Evolutionary conservation across 345 rosid species (phyloP), one percentile per base, ranked within the genome.

Genomic region (Boechera retrofracta): DNA sequence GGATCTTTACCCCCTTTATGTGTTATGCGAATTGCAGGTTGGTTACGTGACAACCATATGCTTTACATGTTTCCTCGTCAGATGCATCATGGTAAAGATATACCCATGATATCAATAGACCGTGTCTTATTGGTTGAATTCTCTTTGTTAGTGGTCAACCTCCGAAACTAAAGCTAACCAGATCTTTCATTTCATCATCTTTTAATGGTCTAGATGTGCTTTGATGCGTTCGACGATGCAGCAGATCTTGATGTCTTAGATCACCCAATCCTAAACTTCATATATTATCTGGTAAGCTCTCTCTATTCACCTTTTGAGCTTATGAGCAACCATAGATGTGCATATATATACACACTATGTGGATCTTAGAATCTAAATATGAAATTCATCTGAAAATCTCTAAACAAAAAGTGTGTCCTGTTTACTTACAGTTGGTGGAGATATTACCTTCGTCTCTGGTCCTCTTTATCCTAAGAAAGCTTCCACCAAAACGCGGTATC

Each of bases 371-470:
- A 18, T 41, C 45, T 16, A n/a, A 64, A 7, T 4, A 38, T 5
- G n/a, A 61, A 24, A 31, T 49, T 13, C 2, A 9, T 58, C 18
- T 13, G 64, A 61, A 52, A 73, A 26, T 36, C 24, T 29, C 9
- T 59, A 61, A 77, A 52, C 26, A 45, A 38, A 67, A 60, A 7
- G 5, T 5, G 15, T 65, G 26, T 53, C 15, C 15, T 71, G 59
- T 69, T 47, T 33, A 55, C 60, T 69, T 79, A 67, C 87, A 89
- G 96, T 51, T 86, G 80, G 96, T 89, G 58, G 98, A 90, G 85
- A 85, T 92, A 64, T 53, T 90, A 12, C 98, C 98, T 5, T 90
- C 96, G 9, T 80, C 92, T 28, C 54, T 92, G 75, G 98, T 90
- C 42, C 86, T 90, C 16, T 89, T 85, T 69, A 87, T 89, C 79